Conservation (phyloP, 805 yeast species). For the Cyberlindnera veronae region DNA sequence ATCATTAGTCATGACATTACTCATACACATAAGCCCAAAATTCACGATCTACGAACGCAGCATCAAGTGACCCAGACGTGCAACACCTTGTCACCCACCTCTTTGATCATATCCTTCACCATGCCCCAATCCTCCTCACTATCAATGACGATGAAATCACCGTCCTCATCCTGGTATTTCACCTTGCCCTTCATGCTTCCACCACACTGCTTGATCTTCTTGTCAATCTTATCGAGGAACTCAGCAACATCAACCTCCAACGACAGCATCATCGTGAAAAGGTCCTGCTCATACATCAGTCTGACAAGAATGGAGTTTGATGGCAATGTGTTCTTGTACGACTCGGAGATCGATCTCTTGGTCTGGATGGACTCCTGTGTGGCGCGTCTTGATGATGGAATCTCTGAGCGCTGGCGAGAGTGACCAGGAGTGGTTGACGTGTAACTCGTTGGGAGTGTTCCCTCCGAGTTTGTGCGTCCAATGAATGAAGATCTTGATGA, state of each 20-base stretch:
- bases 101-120: constrained; percentile 69
- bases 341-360: constrained; percentile 38
- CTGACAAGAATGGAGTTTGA: constrained; percentile 37
- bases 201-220: constrained; percentile 53
- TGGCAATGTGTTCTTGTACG: constrained; percentile 36
- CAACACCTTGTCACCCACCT: constrained; percentile 45
- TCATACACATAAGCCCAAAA: background rate
- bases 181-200: constrained; percentile 48
- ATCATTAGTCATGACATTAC: constrained; percentile 4
- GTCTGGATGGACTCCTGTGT: constrained; percentile 27
- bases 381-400: constrained; percentile 21
- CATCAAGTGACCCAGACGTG: constrained; percentile 38
- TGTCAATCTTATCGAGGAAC: constrained; percentile 54
- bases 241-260: constrained; percentile 46
- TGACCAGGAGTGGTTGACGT: constrained; percentile 17
- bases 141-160: constrained; percentile 82
- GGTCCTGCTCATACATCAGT: constrained; percentile 42
- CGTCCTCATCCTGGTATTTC: constrained; percentile 91
- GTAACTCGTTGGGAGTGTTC: constrained; percentile 12
- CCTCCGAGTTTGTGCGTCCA: constrained; percentile 24
- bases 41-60: background rate
- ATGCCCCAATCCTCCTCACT: constrained; percentile 85
- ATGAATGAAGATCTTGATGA: constrained; percentile 26
- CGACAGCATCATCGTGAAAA: constrained; percentile 65
- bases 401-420: constrained; percentile 28